Base-by-base conservation (phyloP, 1,284 basidiomycete species). In the Leccinum pachyderme region DNA sequence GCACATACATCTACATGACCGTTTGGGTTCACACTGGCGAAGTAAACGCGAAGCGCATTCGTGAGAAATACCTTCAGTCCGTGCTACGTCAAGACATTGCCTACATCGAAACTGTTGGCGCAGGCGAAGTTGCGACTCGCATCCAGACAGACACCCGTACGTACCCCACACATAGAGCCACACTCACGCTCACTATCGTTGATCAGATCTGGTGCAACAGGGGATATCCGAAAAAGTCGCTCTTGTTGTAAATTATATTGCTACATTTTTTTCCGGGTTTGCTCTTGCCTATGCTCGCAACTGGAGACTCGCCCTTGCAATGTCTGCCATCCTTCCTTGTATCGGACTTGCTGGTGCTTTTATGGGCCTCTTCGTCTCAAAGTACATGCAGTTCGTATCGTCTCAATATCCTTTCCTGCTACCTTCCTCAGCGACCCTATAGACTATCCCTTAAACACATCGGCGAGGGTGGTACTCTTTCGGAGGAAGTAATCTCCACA, bases 401-500 rank as follows among this genome's bases (percentile, higher is more conserved):
- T 18, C 12, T 44, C 7, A 24, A 1, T 18, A 25, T 28, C 27
- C 35, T 39, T 27, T 29, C 51, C 25, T 47, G 56, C n/a, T 12
- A 43, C 24, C 25, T 47, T 56, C 51, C 46, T 53, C 53, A 54
- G 18, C 47, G 0, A 8, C 7, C 15, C 18, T 8, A 5, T 13
- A 87, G 78, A 68, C 59, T 77, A 43, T 82, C 89, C 25, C 81
- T 96, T 51, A 83, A 87, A 55, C 77, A 87, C 54, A 82, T 96
- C 35, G 92, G 93, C 2, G 84, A 89, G 25, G 90, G 88, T 24
- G 95, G 95, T 41, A 87, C 82, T 3, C 72, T 98, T 13, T 95
- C 96, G 0, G 97, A 99, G 73, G 97, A 99, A 71, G 92, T 93
- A 63, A 91, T 99, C 53, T 89, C 91, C 2, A 91, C 90, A n/a